Percentiles rank a stretch among this genome's conserved stretches.
phyloP scores from a whole-genome alignment of 2,329 filamentous ascomycete species.

The Scedosporium apiospermum region DNA sequence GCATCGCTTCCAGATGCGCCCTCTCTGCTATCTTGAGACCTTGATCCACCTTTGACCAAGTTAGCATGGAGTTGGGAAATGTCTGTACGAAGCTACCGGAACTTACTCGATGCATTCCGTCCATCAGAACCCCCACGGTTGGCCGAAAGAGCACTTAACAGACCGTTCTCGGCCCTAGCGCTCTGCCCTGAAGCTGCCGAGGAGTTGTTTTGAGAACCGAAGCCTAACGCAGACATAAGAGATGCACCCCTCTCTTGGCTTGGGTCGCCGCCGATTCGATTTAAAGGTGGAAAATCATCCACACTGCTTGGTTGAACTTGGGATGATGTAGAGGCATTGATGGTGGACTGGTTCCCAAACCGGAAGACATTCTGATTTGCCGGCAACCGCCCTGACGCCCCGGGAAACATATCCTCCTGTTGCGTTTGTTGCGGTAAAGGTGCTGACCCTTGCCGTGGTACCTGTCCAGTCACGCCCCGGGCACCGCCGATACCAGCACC shows the following conservation, averaged over 20 bases:
- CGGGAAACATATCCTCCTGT: conserved; percentile 43
- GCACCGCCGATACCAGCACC: conserved; percentile 25
- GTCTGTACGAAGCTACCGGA: background rate
- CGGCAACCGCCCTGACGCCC: conserved; percentile 36
- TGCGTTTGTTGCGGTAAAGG: conserved; percentile 40
- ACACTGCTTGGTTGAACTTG: conserved; percentile 38
- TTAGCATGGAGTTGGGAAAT: background rate
- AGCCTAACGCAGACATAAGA: conserved; percentile 44
- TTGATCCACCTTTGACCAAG: background rate
- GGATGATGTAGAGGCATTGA: conserved; percentile 12
- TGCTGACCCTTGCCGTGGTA: conserved; percentile 42
- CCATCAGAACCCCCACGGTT: conserved; percentile 41
- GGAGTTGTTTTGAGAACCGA: conserved; percentile 34
- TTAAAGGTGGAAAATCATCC: conserved; percentile 56
- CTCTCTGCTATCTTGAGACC: conserved; percentile 7
- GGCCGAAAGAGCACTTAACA: conserved; percentile 55
- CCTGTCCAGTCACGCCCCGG: conserved; percentile 35
- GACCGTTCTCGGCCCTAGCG: conserved; percentile 45
- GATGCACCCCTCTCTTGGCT: conserved; percentile 43
- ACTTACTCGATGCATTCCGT: background rate
- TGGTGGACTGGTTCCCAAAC: conserved; percentile 38
- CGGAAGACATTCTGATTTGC: conserved; percentile 27
- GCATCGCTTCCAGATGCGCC: conserved; percentile 27
- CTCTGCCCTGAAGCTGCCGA: conserved; percentile 23
- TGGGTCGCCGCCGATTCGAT: conserved; percentile 48